Evolutionary conservation across 2,329 filamentous ascomycete species (phyloP).

Genomic region (Hirsutella minnesotensis): DNA sequence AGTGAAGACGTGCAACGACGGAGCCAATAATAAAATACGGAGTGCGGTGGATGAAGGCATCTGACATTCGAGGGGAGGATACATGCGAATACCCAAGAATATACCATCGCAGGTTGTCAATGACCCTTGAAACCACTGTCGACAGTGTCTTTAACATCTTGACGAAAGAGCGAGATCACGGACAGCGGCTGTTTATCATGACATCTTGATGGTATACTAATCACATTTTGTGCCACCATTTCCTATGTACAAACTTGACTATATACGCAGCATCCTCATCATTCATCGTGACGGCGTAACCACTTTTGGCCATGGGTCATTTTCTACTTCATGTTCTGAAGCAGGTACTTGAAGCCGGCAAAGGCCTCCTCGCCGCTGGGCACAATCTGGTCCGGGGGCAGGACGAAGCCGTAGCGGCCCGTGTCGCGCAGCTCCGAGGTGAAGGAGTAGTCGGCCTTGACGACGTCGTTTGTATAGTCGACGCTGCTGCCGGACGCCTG

Average conservation of each 20-base stretch:
- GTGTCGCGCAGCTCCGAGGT: slow-evolving; percentile 25
- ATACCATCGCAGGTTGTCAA: too few relatives aligned
- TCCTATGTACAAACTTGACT: neutral
- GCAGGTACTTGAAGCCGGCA: slow-evolving; percentile 48
- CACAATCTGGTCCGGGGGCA: slow-evolving; percentile 29
- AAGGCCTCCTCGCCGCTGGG: slow-evolving; percentile 30
- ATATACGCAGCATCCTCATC: neutral
- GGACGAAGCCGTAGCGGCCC: slow-evolving; percentile 28
- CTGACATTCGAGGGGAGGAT: too few relatives aligned
- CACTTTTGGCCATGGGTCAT: neutral
- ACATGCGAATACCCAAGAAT: too few relatives aligned
- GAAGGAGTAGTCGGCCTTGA: slow-evolving; percentile 28
- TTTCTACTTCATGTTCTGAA: slow-evolving; percentile 26
- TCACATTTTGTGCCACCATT: too few relatives aligned
- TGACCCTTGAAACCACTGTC: too few relatives aligned
- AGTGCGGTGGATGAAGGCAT: too few relatives aligned
- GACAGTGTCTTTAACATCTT: too few relatives aligned
- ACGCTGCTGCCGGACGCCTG: slow-evolving; percentile 34
- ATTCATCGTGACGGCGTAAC: neutral
- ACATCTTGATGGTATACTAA: too few relatives aligned
- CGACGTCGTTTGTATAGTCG: slow-evolving; percentile 32
- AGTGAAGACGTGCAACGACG: too few relatives aligned
- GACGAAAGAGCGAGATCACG: too few relatives aligned
- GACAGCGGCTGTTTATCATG: too few relatives aligned
- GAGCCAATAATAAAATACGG: too few relatives aligned